Base-by-base conservation (phyloP, 805 yeast species). In the Tetrapisispora arboricola region DNA sequence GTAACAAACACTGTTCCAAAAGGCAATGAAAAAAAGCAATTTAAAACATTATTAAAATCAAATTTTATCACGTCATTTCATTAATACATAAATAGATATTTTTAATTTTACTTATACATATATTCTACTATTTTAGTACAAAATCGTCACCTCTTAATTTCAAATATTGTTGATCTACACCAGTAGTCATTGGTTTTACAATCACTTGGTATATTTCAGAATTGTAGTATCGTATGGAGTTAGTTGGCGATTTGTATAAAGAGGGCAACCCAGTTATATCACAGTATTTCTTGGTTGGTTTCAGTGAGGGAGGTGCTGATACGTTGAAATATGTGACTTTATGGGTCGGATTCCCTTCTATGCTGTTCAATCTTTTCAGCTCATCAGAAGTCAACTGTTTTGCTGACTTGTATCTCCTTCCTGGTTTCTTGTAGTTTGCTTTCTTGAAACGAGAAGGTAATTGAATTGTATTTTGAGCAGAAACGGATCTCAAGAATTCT, bases 181-280 rank as follows among this genome's bases (percentile, higher is more conserved):
- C 95, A 3, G 94, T 84, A 1, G 87, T 80, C 78, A 90, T 76
- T 47, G 76, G 76, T 57, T 77, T 76, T 39, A 74, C 67, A 27
- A 85, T 81, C 27, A 81, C 68, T 36, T 80, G 84, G 59, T 76
- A 88, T 24, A 90, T 80, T 60, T 90, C 96, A 39, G 77, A 77
- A 57, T 90, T 81, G 60, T 84, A 78, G 59, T 78, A 90, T 42
- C 95, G 68, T 39, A 90, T 65, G 32, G 82, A 81, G 52, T 76
- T 82, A 20, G 79, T 70, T 0, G 92, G 92, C 20, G 80, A 71
- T 55, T 74, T 79, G 67, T 90, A 90, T 24, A 64, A 72, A 0
- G 87, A 90, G 37, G 76, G 79, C 17, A 90, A 66, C 0, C 98
- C 98, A 0, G 97, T 90, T 36, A 90, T 78, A 57, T 92, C 98